phyloP scores from a whole-genome alignment of 2,329 filamentous ascomycete genomes.

The Fusarium sp. region DNA sequence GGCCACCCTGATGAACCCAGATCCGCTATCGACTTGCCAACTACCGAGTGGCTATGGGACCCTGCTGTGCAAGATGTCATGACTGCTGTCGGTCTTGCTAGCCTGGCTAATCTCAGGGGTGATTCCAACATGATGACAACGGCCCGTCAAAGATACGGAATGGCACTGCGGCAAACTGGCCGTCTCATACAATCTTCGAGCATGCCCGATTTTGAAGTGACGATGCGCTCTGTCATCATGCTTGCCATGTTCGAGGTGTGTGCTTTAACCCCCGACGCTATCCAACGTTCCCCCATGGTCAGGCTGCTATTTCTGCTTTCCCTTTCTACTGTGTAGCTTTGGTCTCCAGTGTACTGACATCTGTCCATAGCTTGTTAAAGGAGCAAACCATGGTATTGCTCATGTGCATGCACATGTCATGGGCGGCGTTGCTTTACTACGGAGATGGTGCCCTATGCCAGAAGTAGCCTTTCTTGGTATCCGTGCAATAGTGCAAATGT shows the following conservation, averaged over 20 bases:
- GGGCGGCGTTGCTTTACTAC: conserved; percentile 72
- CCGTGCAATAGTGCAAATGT: conserved; percentile 68
- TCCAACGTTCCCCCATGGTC: conserved; percentile 20
- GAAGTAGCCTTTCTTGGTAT: conserved; percentile 61
- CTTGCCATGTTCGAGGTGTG: conserved; percentile 74
- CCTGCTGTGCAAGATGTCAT: conserved; percentile 65
- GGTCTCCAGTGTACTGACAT: conserved; percentile 35
- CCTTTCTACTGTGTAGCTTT: not conserved
- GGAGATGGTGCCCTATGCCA: conserved; percentile 60
- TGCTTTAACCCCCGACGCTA: conserved; percentile 22
- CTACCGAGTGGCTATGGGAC: conserved; percentile 57
- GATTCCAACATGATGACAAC: conserved; percentile 62
- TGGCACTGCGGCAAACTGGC: conserved; percentile 65
- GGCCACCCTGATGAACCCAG: conserved; percentile 67
- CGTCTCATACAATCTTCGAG: conserved; percentile 57
- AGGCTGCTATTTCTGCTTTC: conserved; percentile 29
- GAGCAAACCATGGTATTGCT: conserved; percentile 62
- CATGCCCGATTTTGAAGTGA: conserved; percentile 58
- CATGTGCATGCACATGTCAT: conserved; percentile 72
- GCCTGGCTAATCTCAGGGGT: conserved; percentile 68
- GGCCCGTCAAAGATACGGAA: conserved; percentile 68
- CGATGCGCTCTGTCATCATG: conserved; percentile 68
- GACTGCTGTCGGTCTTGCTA: conserved; percentile 71
- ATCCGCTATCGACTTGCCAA: conserved; percentile 56
- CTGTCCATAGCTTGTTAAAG: conserved; percentile 59